These are phyloP conservation scores for Yamadazyma laniorum DNA, from an alignment of 805 yeast genomes.

Conservation along the genomic window DNA sequence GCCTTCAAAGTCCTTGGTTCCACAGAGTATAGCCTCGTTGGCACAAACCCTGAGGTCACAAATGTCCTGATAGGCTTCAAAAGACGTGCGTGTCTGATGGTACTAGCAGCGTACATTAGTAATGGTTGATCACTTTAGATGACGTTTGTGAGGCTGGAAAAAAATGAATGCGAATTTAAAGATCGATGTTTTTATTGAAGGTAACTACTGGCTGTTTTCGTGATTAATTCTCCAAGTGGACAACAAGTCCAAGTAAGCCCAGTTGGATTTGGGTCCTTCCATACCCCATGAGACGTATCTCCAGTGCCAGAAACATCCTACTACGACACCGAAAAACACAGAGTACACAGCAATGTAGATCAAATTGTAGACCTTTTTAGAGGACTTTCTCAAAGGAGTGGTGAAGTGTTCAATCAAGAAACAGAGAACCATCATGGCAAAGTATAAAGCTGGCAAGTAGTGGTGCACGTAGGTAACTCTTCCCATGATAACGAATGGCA, in stretches of 20 bases:
- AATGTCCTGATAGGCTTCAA: background rate
- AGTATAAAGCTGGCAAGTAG: slow-evolving; percentile 91
- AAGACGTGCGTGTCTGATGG: background rate
- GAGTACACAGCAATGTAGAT: slow-evolving; percentile 24
- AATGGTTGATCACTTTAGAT: background rate
- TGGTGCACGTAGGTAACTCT: slow-evolving; percentile 97
- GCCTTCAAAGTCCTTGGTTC: slow-evolving; percentile 21
- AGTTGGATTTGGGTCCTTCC: slow-evolving; percentile 43
- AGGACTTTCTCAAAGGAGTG: slow-evolving; percentile 19
- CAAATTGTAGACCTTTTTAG: slow-evolving; percentile 16
- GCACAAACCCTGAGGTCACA: background rate
- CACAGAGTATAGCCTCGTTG: slow-evolving; percentile 3
- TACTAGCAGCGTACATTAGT: background rate
- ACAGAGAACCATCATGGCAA: slow-evolving; percentile 78
- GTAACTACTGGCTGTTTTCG: slow-evolving; percentile 28
- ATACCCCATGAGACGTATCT: slow-evolving; percentile 42
- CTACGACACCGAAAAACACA: slow-evolving; percentile 30
- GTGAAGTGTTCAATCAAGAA: slow-evolving; percentile 55
- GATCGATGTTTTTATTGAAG: background rate
- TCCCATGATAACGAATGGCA: slow-evolving; percentile 91
- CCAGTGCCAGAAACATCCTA: slow-evolving; percentile 43
- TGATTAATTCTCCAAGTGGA: slow-evolving; percentile 42
- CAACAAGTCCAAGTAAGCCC: slow-evolving; percentile 39
- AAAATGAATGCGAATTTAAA: background rate
- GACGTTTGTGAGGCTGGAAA: background rate